A percentile compares a stretch with the other conserved stretches of the same genome.
These are phyloP conservation scores for Lathyrus oleraceus DNA, from an alignment of 306 rosid species.

Conservation along the genomic window DNA sequence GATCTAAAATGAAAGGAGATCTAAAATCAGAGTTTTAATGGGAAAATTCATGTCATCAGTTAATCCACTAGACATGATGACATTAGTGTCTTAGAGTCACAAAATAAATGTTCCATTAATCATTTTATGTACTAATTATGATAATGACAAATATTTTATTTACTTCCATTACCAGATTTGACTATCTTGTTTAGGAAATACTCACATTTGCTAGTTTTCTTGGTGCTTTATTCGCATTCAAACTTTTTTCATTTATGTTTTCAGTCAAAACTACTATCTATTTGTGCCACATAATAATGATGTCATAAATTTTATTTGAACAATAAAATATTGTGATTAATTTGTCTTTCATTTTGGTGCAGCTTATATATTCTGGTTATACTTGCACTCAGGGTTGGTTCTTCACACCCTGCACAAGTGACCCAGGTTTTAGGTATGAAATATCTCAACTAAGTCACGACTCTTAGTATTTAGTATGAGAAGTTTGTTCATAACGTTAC, in stretches of 20 bases:
- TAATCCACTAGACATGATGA: constrained; percentile 1
- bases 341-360: constrained; percentile 11
- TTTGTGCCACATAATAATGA: not conserved
- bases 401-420: constrained; percentile 83
- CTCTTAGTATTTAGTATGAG: not conserved
- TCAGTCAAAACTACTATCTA: not conserved
- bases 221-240: not conserved
- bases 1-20: not conserved
- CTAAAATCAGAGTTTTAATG: not conserved
- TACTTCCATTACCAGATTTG: not conserved
- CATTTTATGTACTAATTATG: not conserved
- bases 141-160: not conserved
- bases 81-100: not conserved
- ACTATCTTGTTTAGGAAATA: not conserved
- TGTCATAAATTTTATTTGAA: not conserved
- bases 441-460: not conserved
- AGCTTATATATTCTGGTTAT: constrained; percentile 84
- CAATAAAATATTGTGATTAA: not conserved
- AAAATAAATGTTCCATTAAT: not conserved
- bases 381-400: constrained; percentile 97
- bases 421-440: constrained; percentile 80
- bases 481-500: not conserved
- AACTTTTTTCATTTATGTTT: not conserved
- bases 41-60: not conserved
- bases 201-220: not conserved